Conservation (phyloP, 352 stramenopile genomes). For the Phytophthora fragariaefolia region DNA sequence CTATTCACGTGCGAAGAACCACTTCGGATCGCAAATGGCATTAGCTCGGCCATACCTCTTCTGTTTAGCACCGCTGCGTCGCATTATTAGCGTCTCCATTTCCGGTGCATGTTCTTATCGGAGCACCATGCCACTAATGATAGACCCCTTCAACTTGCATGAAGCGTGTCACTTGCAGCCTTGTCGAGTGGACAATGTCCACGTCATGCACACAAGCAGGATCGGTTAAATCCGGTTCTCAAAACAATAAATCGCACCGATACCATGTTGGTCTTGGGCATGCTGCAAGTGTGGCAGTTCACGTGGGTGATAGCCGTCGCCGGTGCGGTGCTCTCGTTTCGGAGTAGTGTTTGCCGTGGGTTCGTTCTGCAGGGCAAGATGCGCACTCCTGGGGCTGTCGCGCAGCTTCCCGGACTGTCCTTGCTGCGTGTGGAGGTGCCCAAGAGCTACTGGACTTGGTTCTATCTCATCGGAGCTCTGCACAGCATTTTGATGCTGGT, state of each 20-base stretch:
- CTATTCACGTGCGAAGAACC: constrained; percentile 3
- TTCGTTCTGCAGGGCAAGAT: constrained; percentile 56
- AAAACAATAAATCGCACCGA: not conserved
- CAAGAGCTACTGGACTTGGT: constrained; percentile 78
- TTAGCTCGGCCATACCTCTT: not conserved
- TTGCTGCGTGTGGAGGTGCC: constrained; percentile 50
- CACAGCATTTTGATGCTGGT: constrained; percentile 51
- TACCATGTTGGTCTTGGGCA: constrained; percentile 19
- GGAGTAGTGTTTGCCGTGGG: constrained; percentile 43
- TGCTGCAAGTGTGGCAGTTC: constrained; percentile 45
- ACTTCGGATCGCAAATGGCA: constrained; percentile 13
- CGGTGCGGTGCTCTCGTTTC: constrained; percentile 44
- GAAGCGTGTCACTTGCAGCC: constrained; percentile 1
- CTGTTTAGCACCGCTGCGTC: not conserved
- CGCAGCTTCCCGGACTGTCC: constrained; percentile 32
- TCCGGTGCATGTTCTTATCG: constrained; percentile 21
- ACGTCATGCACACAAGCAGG: constrained; percentile 8
- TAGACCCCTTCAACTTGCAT: constrained; percentile 16
- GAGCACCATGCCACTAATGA: constrained; percentile 13
- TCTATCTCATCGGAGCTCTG: constrained; percentile 66
- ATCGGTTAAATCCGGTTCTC: constrained; percentile 24
- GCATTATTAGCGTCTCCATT: constrained; percentile 23
- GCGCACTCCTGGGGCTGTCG: constrained; percentile 33
- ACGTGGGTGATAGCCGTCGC: constrained; percentile 38
- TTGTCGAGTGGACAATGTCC: too few species aligned